Evolutionary conservation across 768 basidiomycete species (phyloP).

Genomic region (Mycena leptocephala): DNA sequence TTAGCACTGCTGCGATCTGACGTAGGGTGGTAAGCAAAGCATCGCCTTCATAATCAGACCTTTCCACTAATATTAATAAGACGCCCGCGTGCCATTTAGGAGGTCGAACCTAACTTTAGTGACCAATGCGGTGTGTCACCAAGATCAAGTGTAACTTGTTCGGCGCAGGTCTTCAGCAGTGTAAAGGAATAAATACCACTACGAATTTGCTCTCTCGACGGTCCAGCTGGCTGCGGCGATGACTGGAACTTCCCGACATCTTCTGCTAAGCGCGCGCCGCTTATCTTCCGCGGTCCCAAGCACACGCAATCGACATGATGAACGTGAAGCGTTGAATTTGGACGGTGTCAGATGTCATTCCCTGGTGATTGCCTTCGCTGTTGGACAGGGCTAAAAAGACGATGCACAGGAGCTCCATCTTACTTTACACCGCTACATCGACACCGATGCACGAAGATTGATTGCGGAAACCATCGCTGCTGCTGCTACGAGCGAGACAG

Average conservation of each 20-base stretch:
- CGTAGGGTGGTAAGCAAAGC: no score
- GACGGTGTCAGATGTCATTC: neutral
- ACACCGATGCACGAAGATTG: no score
- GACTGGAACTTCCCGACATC: neutral
- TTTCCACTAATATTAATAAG: no score
- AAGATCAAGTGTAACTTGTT: neutral
- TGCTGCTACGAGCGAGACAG: no score
- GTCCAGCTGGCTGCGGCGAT: neutral
- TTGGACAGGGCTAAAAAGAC: neutral
- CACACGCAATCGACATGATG: neutral
- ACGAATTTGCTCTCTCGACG: neutral
- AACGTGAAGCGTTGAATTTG: slow-evolving; percentile 5
- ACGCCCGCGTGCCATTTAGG: no score
- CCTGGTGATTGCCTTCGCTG: neutral
- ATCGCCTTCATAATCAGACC: no score
- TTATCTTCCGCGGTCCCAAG: slow-evolving; percentile 1
- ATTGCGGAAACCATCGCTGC: no score
- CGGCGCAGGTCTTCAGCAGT: neutral
- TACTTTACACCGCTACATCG: no score
- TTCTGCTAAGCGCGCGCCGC: slow-evolving; percentile 6
- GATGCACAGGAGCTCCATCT: slow-evolving; percentile 7
- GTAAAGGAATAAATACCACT: neutral
- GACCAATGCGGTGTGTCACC: neutral
- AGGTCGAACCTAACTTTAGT: no score
- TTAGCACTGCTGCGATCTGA: no score